Conservation (phyloP, 306 rosid species). For the Quercus cerris region DNA sequence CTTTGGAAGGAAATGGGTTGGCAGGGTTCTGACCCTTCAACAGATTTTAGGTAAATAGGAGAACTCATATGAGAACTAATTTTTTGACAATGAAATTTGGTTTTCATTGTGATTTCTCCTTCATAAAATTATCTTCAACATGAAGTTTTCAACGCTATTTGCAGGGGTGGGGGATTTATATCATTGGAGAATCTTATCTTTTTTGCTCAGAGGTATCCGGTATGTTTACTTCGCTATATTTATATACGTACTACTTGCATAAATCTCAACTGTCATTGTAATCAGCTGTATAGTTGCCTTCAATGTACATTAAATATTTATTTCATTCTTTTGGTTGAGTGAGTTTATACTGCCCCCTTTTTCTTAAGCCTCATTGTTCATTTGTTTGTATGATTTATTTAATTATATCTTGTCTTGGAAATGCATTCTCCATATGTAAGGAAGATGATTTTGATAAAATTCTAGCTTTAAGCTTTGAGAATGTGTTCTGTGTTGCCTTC, state of each 20-base stretch:
- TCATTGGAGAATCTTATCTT: constrained; percentile 93
- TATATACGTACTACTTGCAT: not conserved
- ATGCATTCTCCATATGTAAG: not conserved
- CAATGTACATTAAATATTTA: not conserved
- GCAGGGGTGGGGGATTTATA: constrained; percentile 93
- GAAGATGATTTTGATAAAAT: too few relatives aligned
- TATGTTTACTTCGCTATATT: constrained; percentile 38
- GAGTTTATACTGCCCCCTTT: not conserved
- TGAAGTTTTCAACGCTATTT: constrained; percentile 25
- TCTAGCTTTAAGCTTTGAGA: too few relatives aligned
- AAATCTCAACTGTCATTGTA: not conserved
- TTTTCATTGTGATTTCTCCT: constrained; percentile 3
- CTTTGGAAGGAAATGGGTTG: constrained; percentile 99
- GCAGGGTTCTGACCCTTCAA: constrained; percentile 97
- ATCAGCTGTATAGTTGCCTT: not conserved
- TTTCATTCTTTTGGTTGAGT: not conserved
- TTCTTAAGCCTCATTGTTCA: not conserved
- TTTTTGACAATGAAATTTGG: not conserved
- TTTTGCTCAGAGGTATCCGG: constrained; percentile 79
- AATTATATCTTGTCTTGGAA: not conserved
- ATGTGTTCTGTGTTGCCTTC: too few relatives aligned
- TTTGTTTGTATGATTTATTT: not conserved
- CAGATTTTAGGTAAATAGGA: constrained; percentile 82
- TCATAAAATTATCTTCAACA: not conserved
- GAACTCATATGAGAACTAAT: not conserved